Evolutionary conservation across 2,329 filamentous ascomycete species (phyloP), one percentile per base, ranked within the genome.

Genomic region (Colletotrichum sp.): DNA sequence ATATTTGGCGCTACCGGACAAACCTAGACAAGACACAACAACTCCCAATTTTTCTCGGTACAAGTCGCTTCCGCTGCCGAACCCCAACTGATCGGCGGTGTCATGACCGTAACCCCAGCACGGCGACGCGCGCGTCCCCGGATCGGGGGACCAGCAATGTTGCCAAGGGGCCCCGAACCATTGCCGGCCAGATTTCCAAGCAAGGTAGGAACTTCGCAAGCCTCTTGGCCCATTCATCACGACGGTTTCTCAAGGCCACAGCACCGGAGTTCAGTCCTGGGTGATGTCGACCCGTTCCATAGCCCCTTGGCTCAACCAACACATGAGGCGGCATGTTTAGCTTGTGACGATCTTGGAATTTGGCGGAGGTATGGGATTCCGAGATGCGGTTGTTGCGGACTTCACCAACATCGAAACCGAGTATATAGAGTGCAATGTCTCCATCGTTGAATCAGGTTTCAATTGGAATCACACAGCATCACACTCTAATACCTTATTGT

Each of bases 191-290:
- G 28, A 64, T 44, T 69, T 34, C 8, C 26, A 55, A 68, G 32
- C 73, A 64, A 8, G 18, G 12, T 10, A 32, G 69, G 36, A 73
- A 60, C 44, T 21, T 74, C 13, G 49, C 64, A 52, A 24, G 57
- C 62, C 8, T 2, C 72, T 76, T 74, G 70, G 64, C 71, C 59
- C 64, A 73, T 76, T 76, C 74, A 57, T 76, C 70, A 65, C 64
- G 34, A 44, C 21, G 16, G 16, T 60, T 32, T 36, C 36, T 21
- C 36, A 26, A 52, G 62, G 21, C 5, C 52, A 49, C 63, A 64
- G 68, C 26, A 62, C 36, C 24, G 62, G 52, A 52, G 32, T 39
- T 26, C 59, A 21, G 30, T 32, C 30, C 18, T 28, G 36, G 18
- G 28, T 21, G 28, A 39, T 59, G 28, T n/a, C 34, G 49, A 34